Evolutionary conservation across 2,329 filamentous ascomycete genomes (phyloP), one percentile per base, ranked within the genome.

Genomic region (Monilinia aucupariae): DNA sequence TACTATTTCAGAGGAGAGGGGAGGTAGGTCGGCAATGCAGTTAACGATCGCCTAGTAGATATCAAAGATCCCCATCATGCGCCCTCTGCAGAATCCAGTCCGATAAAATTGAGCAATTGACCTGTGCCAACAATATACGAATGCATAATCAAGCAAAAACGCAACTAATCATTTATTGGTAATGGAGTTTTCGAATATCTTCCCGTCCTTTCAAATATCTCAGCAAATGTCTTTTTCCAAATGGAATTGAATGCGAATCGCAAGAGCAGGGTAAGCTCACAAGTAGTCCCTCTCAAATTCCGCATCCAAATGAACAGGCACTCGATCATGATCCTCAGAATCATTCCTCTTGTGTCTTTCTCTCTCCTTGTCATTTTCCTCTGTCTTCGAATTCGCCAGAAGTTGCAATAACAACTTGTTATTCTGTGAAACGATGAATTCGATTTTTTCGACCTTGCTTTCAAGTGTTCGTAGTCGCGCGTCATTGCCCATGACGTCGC

Each of bases 231-330:
- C 55, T 39, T 37, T 37, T 37, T n/a, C 39, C 49, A 48, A 30
- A 48, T 22, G n/a, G n/a, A 50, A 58, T 10, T 56, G 39, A 37
- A 37, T 34, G 41, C 37, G 41, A 58, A 66, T 66, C 61, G 59
- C 30, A 62, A 59, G 43, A 41, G 39, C 49, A 54, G 22, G 65
- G 60, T 58, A 50, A 43, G 66, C 68, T 74, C 70, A 74, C 71
- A 74, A 62, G 62, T 74, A 74, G 70, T 74, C 71, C 47, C 71
- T 67, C 63, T 74, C 72, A 68, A 73, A 74, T 63, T 74, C 72
- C 50, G 71, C 70, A 61, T 73, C 72, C 20, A 74, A 65, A 68
- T 74, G 72, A 56, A 72, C 71, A 4, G 72, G 71, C n/a, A 71
- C 71, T 54, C 71, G 66, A 47, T 72, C 71, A 56, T 73, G 71